phyloP scores from a whole-genome alignment of 495 filamentous ascomycete species.

The Monascus purpureus region DNA sequence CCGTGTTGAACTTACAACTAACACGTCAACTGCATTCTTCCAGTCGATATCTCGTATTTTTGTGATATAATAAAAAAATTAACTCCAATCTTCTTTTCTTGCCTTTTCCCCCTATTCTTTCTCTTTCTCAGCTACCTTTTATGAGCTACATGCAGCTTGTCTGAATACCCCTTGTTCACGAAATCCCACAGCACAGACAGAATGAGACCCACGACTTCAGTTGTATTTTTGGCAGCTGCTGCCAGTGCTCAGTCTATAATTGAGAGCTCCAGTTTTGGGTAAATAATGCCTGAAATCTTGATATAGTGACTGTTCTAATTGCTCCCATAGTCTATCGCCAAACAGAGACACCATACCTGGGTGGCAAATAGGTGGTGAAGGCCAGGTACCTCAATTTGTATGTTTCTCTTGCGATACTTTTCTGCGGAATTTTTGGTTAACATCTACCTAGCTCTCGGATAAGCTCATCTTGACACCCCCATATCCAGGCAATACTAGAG shows the following conservation, averaged over 20 bases:
- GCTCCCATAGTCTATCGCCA: slow-evolving; percentile 36
- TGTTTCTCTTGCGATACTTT: slow-evolving; percentile 2
- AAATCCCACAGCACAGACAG: slow-evolving; percentile 12
- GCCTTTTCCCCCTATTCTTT: too few species aligned
- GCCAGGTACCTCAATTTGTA: slow-evolving; percentile 51
- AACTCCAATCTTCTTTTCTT: too few species aligned
- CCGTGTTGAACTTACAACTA: too few species aligned
- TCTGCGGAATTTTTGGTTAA: slow-evolving; percentile 1
- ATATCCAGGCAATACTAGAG: slow-evolving; percentile 71
- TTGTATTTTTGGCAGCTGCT: slow-evolving; percentile 37
- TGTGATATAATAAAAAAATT: too few species aligned
- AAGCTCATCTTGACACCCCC: slow-evolving; percentile 85
- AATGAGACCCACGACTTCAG: slow-evolving; percentile 25
- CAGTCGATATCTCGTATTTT: too few species aligned
- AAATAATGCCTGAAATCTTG: too few species aligned
- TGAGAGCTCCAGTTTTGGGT: slow-evolving; percentile 65
- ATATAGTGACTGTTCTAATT: slow-evolving; percentile 1
- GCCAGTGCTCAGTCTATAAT: slow-evolving; percentile 47
- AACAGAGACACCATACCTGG: slow-evolving; percentile 42
- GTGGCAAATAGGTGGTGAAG: slow-evolving; percentile 59
- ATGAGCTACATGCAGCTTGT: too few species aligned
- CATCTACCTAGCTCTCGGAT: slow-evolving; percentile 52
- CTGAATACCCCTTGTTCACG: too few species aligned
- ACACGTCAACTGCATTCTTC: too few species aligned
- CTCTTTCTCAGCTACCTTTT: too few species aligned